Base-by-base conservation (phyloP, 2,329 filamentous ascomycete genomes). In the Sclerotinia subarctica region DNA sequence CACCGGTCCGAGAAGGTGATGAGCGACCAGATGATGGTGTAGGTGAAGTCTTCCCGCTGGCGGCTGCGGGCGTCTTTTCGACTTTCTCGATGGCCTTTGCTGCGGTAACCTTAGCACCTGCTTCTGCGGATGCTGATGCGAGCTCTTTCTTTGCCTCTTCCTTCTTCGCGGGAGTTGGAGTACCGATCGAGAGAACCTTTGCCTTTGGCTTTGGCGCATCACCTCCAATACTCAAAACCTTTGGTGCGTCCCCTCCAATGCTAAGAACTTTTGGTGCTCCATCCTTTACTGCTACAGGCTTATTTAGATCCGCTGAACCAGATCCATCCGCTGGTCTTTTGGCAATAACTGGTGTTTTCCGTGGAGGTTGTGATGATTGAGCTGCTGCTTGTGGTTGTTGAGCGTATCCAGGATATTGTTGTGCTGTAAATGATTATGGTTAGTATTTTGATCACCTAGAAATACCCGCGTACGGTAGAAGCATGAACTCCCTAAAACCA, bases 81-180 rank as follows among this genome's bases (percentile, higher is more conserved):
- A 91, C 90, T 95, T 97, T 97, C 77, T 96, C 93, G 71, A 97
- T 92, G 13, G 94, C 94, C 81, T 97, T 97, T 63, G 88, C 83
- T 5, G 94, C 94, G 2, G 90, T 83, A n/a, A 91, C 89, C 81
- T 97, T 97, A 70, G 93, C 85, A 42, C 92, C 91, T 38, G 90
- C 90, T 72, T 91, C 90, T 49, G 65, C 46, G 42, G 69, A 64
- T 42, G 68, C 49, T 42, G 66, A 10, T 70, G 64, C 69, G 82
- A 81, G 78, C 73, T 82, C 81, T 76, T 84, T 82, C 78, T 82
- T 82, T 70, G 80, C 66, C 87, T 83, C 60, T 65, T 83, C 82
- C 76, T 85, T 83, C 78, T 83, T 83, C 70, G 79, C 54, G 3
- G 71, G 67, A 32, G 71, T 24, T 72, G 71, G 67, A 82, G 81